phyloP scores from a whole-genome alignment of 768 basidiomycete species.

The Leucocoprinus leucothites region DNA sequence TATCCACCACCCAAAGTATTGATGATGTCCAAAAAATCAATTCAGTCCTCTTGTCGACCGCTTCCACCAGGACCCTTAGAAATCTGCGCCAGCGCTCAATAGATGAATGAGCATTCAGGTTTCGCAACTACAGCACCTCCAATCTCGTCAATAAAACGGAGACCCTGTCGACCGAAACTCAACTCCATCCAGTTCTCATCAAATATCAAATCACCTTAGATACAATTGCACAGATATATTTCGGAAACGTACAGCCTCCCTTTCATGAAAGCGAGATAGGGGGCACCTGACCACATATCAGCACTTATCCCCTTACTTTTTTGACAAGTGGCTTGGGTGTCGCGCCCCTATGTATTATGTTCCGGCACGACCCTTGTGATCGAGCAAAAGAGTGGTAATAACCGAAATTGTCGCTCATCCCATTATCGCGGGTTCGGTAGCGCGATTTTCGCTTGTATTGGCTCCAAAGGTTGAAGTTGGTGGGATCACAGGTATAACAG shows the following conservation, averaged over 20 bases:
- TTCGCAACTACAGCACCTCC: not conserved
- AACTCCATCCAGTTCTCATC: not conserved
- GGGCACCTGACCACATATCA: not conserved
- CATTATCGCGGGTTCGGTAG: not conserved
- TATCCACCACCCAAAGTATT: no score
- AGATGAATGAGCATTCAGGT: no score
- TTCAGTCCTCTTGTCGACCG: not conserved
- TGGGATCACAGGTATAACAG: not conserved
- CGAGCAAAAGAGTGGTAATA: not conserved
- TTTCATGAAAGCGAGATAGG: not conserved
- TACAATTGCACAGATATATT: not conserved
- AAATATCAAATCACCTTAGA: constrained; percentile 3
- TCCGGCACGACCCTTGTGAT: not conserved
- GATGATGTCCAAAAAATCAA: no score
- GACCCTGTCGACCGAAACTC: not conserved
- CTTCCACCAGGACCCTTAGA: no score
- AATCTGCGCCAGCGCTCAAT: no score
- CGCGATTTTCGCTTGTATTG: not conserved
- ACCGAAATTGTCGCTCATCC: not conserved
- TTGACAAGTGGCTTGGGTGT: not conserved
- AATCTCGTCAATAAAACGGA: not conserved
- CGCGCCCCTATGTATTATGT: not conserved
- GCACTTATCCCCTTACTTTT: not conserved
- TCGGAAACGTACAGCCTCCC: no score
- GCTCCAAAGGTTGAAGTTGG: not conserved